Percentiles rank a stretch among this genome's conserved stretches.
Evolutionary conservation across 2,329 filamentous ascomycete species (phyloP).

Genomic region (Ceratocystis cacaofunesta): DNA sequence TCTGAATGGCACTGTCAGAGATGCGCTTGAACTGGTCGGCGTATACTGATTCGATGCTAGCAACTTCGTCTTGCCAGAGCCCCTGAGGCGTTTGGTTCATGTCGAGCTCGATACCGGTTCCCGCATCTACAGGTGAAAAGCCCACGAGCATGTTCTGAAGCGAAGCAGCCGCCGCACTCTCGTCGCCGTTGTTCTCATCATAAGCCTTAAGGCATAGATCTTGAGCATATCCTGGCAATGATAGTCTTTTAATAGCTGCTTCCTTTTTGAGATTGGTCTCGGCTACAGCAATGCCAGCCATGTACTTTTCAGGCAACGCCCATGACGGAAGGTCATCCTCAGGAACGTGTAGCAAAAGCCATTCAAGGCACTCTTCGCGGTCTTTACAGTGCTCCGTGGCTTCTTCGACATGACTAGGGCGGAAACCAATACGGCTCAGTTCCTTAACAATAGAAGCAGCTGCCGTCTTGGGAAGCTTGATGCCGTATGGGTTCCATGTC

Average conservation of each 20-base stretch:
- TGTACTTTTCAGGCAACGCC: slow-evolving; percentile 83
- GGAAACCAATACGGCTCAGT: slow-evolving; percentile 66
- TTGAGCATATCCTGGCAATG: slow-evolving; percentile 67
- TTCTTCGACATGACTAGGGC: slow-evolving; percentile 78
- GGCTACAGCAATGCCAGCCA: slow-evolving; percentile 75
- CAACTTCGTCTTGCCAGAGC: slow-evolving; percentile 74
- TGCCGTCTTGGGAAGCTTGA: slow-evolving; percentile 45
- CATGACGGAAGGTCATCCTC: slow-evolving; percentile 91
- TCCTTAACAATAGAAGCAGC: slow-evolving; percentile 53
- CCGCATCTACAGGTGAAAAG: slow-evolving; percentile 16
- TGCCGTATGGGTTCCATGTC: slow-evolving; percentile 72
- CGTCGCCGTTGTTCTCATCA: slow-evolving; percentile 54
- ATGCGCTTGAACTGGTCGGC: slow-evolving; percentile 53
- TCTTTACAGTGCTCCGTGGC: slow-evolving; percentile 79
- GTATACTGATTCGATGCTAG: slow-evolving; percentile 72
- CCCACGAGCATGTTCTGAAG: slow-evolving; percentile 44
- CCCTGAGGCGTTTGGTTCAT: slow-evolving; percentile 40
- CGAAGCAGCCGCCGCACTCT: slow-evolving; percentile 61
- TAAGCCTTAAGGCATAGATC: slow-evolving; percentile 72
- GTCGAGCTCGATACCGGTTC: slow-evolving; percentile 23
- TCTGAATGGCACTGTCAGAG: slow-evolving; percentile 50
- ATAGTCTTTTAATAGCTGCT: slow-evolving; percentile 65
- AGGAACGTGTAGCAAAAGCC: slow-evolving; percentile 90
- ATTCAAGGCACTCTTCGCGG: slow-evolving; percentile 82
- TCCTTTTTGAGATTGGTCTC: slow-evolving; percentile 70